phyloP scores from a whole-genome alignment of 2,329 filamentous ascomycete genomes.

The Nemania bipapillata region DNA sequence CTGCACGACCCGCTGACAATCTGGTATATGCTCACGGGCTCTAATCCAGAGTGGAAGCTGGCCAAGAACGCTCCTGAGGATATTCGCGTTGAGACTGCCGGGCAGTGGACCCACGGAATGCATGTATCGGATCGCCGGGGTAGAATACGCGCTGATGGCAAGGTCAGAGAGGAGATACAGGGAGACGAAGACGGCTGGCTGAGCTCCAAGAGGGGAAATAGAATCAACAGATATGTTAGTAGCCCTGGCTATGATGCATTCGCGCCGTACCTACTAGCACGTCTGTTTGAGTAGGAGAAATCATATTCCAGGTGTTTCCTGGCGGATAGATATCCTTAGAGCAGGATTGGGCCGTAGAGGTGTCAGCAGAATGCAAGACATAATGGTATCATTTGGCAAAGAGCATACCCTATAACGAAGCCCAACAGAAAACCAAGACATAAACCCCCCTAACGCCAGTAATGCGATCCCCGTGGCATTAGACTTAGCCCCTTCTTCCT shows the following conservation, averaged over 20 bases:
- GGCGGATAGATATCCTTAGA: conserved; percentile 10
- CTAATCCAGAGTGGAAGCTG: conserved; percentile 67
- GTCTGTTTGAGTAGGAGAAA: conserved; percentile 68
- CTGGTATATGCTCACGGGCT: conserved; percentile 77
- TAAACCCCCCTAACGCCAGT: conserved; percentile 46
- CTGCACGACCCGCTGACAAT: conserved; percentile 82
- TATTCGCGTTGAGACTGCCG: conserved; percentile 86
- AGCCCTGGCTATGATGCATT: conserved; percentile 76
- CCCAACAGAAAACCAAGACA: conserved; percentile 19
- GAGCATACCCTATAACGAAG: conserved; percentile 49
- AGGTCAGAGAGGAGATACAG: conserved; percentile 63
- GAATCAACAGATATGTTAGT: conserved; percentile 76
- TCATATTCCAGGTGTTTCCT: background rate
- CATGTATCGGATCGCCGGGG: conserved; percentile 81
- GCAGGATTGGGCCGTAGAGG: conserved; percentile 37
- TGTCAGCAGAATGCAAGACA: conserved; percentile 47
- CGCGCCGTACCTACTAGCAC: conserved; percentile 71
- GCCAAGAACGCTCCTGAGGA: conserved; percentile 73
- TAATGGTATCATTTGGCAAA: conserved; percentile 51
- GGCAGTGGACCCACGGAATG: conserved; percentile 95
- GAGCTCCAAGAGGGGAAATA: conserved; percentile 77
- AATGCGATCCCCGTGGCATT: conserved; percentile 43
- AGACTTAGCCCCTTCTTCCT: background rate
- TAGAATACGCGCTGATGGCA: conserved; percentile 64
- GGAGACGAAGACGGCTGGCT: conserved; percentile 83